Evolutionary conservation across 148 eudicot genomes (phyloP), one percentile per base, ranked within the genome.

Genomic region (Camellia sinensis): DNA sequence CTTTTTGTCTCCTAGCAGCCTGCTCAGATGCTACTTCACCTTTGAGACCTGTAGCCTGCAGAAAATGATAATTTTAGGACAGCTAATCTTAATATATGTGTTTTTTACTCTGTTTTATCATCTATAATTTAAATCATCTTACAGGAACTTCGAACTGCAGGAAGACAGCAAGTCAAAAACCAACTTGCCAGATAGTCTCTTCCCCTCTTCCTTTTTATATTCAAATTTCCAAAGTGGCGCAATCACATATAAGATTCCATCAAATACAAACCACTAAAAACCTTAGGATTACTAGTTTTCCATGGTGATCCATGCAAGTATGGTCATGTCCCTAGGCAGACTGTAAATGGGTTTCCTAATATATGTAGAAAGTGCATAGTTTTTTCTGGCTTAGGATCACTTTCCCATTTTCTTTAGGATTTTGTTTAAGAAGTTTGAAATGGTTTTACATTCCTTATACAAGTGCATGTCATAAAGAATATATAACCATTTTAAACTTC

Each of bases 1-100:
- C 83, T 83, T 88, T 87, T 43, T 74, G 92, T 81, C 85, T 87
- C 84, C 87, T 88, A 19, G 84, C 79, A 65, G 86, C 64, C 79
- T 71, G 90, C 57, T 83, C 90, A 61, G 85, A 75, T 67, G 79
- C 76, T 71, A 87, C 80, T 56, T 92, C 91, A 82, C 76, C 63
- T 21, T 53, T 64, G 17, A 43, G 52, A 74, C 91, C 89, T 72
- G 90, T 67, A 65, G 71, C 57, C 79, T 77, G 79, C 46, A 65
- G 59, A 76, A 65, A 77, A 21, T 65, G 21, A 46, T 46, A 77
- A 7, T 13, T 61, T 44, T 15, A 59, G 52, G 15, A 54, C 0
- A 40, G 50, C 37, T 5, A 14, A 78, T 11, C 21, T 60, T 75
- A 2, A 17, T 60, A 9, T 14, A 37, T 56, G 11, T 40, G 6